Percentiles rank a stretch among this genome's conserved stretches.
phyloP scores from a whole-genome alignment of 345 rosid genomes.

The Tarenaya hassleriana region DNA sequence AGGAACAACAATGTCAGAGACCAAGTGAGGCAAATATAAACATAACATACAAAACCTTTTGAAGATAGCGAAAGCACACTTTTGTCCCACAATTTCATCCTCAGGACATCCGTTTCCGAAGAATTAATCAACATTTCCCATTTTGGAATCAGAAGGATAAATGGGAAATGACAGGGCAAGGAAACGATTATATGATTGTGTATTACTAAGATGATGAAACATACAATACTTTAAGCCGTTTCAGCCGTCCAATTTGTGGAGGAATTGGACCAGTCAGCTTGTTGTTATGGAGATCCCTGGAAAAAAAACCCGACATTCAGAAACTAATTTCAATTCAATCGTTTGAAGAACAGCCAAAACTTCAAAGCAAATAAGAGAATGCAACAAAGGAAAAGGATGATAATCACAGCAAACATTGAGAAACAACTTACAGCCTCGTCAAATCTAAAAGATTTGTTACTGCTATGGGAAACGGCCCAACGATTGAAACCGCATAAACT shows the following conservation, averaged over 20 bases:
- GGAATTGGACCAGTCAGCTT: slow-evolving; percentile 97
- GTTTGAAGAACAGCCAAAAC: neutral
- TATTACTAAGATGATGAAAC: neutral
- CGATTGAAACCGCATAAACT: slow-evolving; percentile 92
- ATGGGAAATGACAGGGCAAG: no score
- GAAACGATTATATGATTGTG: no score
- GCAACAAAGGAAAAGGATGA: neutral
- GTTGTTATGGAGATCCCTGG: slow-evolving; percentile 95
- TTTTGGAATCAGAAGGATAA: no score
- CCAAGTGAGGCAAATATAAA: slow-evolving; percentile 3
- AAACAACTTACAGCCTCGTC: slow-evolving; percentile 65
- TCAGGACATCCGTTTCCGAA: no score
- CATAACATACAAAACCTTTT: neutral
- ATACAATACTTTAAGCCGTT: slow-evolving; percentile 77
- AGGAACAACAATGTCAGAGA: slow-evolving; percentile 17
- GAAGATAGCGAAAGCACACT: neutral
- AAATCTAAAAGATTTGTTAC: slow-evolving; percentile 91
- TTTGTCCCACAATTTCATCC: neutral
- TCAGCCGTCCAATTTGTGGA: slow-evolving; percentile 86
- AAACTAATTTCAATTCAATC: neutral
- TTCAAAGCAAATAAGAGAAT: no score
- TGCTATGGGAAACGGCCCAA: slow-evolving; percentile 95
- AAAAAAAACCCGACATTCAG: slow-evolving; percentile 8
- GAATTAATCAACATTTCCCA: no score
- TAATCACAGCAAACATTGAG: no score